These are phyloP conservation scores for Amylostereum areolatum DNA, from an alignment of 1,284 basidiomycete genomes.

Conservation along the genomic window DNA sequence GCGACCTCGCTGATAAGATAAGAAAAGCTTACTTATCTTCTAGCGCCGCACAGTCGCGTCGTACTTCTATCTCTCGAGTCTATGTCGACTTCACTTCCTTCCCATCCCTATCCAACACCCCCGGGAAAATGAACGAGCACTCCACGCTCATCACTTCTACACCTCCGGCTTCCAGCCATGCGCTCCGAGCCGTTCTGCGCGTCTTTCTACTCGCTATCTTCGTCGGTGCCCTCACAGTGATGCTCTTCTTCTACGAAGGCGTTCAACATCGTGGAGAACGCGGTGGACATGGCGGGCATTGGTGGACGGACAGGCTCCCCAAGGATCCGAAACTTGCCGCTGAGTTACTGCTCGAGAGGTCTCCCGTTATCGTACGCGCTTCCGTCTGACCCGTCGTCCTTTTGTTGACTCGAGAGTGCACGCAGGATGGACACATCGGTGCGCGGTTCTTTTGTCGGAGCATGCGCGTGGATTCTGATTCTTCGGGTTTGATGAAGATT, in stretches of 20 bases:
- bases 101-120: too few species aligned
- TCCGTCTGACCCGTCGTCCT: neutral
- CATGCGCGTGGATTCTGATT: neutral
- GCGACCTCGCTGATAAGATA: too few species aligned
- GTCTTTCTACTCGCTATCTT: conserved; percentile 23
- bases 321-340: conserved; percentile 57
- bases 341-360: conserved; percentile 44
- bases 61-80: too few species aligned
- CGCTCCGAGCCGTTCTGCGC: too few species aligned
- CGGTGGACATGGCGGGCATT: conserved; percentile 3
- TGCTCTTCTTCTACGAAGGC: conserved; percentile 17
- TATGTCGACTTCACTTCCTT: too few species aligned
- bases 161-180: too few species aligned
- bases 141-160: too few species aligned
- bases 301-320: conserved; percentile 38
- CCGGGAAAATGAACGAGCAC: too few species aligned
- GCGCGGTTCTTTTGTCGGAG: neutral
- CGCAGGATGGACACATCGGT: conserved; percentile 74
- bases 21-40: too few species aligned
- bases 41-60: too few species aligned
- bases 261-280: neutral
- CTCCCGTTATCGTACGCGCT: conserved; percentile 63
- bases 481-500: conserved; percentile 37
- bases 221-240: conserved; percentile 28
- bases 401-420: neutral